Evolutionary conservation across 1,284 basidiomycete genomes (phyloP), one percentile per base, ranked within the genome.

Genomic region (Naganishia albida): DNA sequence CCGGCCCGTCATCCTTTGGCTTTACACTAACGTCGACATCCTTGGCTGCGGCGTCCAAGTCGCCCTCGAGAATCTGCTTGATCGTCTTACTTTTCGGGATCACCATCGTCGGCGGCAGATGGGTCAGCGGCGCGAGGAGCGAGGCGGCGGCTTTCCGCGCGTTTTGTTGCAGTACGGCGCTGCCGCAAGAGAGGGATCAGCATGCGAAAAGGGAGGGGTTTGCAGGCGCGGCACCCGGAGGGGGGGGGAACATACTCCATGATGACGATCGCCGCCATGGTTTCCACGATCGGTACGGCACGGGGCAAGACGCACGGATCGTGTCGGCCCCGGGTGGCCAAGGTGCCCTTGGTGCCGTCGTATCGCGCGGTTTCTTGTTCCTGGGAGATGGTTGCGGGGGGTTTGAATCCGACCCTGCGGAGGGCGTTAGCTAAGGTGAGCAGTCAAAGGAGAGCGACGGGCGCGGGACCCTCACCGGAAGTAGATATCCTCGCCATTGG

Each of bases 301-400:
- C 84, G 87, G 38, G 96, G 95, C 7, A 99, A 93, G 52, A 99
- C 96, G 75, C 96, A 99, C 13, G 96, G 95, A 78, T 98, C 94
- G 79, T 97, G 94, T 66, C 96, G 85, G 12, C 96, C 96, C 53
- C 93, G 85, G 28, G 95, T 90, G 39, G 91, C 92, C 51, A 99
- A 85, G 38, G 85, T 86, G 34, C 96, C 96, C 0, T 85, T 81
- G 18, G 88, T 89, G 42, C 96, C 96, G 73, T 94, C 88, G 80
- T 99, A 99, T 78, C 90, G 88, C 4, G 89, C 91, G 8, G 96
- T 99, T 52, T 82, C 74, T 80, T 99, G 96, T 52, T 88, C 84
- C 80, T 93, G 93, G 18, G 91, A 90, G 78, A 99, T 99, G 40
- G 96, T 99, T 40, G 96, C 96, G 63, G 96, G 96, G 46, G 91